phyloP scores from a whole-genome alignment of 2,329 filamentous ascomycete genomes.

The Metarhizium humberi region DNA sequence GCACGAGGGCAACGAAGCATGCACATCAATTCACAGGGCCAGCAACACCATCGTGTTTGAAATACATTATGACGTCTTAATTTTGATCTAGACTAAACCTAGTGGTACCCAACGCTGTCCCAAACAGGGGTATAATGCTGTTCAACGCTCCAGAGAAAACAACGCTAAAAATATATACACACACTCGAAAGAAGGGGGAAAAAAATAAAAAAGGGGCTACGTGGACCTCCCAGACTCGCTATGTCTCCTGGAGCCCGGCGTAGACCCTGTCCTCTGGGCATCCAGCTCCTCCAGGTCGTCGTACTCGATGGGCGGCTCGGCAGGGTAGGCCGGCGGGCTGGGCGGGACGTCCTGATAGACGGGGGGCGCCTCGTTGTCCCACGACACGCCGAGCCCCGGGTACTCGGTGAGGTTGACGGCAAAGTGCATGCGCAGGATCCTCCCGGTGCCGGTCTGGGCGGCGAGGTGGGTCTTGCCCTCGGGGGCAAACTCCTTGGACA shows the following conservation, averaged over 20 bases:
- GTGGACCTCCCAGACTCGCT: background rate
- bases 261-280: conserved; percentile 10
- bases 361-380: conserved; percentile 93
- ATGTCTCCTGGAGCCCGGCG: background rate
- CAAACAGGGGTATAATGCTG: too few relatives aligned
- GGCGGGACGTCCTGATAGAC: conserved; percentile 89
- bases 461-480: conserved; percentile 58
- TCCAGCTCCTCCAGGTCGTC: conserved; percentile 27
- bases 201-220: background rate
- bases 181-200: background rate
- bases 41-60: too few relatives aligned
- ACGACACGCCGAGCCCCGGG: conserved; percentile 80
- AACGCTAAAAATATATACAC: too few relatives aligned
- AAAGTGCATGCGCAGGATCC: conserved; percentile 90
- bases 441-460: conserved; percentile 80
- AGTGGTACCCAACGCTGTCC: too few relatives aligned
- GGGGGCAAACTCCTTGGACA: conserved; percentile 80
- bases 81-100: background rate
- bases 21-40: too few relatives aligned
- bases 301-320: conserved; percentile 26
- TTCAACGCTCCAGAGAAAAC: too few relatives aligned
- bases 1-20: too few relatives aligned
- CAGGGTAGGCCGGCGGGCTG: conserved; percentile 64
- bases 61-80: background rate
- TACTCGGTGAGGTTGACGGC: conserved; percentile 72